Percentiles rank a stretch among this genome's conserved stretches.
phyloP scores from a whole-genome alignment of 176 grass and related monocot species.

The Juncus effusus region DNA sequence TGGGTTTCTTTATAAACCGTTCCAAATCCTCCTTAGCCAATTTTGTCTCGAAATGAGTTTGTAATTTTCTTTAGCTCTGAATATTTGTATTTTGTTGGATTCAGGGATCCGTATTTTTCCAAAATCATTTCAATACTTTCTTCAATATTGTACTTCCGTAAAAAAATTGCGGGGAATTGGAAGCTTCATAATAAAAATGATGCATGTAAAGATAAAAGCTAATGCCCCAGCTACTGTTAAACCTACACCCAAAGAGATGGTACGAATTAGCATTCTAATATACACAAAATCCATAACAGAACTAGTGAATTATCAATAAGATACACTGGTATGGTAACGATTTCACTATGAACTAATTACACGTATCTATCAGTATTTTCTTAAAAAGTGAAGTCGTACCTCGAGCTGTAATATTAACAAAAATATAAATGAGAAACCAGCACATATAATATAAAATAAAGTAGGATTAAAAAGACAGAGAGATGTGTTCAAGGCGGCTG shows the following conservation, averaged over 20 bases:
- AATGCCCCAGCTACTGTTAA: neutral
- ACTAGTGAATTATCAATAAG: too few species aligned
- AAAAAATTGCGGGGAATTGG: neutral
- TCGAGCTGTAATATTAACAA: constrained; percentile 4
- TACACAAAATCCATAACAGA: too few species aligned
- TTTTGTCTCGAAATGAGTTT: constrained; percentile 9
- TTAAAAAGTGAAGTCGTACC: neutral
- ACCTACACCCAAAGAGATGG: neutral
- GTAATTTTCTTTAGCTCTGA: constrained; percentile 45
- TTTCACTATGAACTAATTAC: too few species aligned
- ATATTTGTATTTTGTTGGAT: constrained; percentile 44
- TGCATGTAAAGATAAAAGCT: neutral
- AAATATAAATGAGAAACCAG: constrained; percentile 5
- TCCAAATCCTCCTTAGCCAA: constrained; percentile 57
- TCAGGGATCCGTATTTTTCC: constrained; percentile 25
- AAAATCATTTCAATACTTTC: constrained; percentile 9
- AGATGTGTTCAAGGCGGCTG: too few species aligned
- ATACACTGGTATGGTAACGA: too few species aligned
- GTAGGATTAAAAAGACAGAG: too few species aligned
- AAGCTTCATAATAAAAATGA: constrained; percentile 8
- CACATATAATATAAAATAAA: neutral
- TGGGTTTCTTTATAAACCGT: constrained; percentile 35
- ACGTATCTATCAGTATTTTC: neutral
- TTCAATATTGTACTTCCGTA: neutral
- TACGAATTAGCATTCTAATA: neutral